Evolutionary conservation across 2,329 filamentous ascomycete species (phyloP).

Genomic region (Aureobasidium sp.): DNA sequence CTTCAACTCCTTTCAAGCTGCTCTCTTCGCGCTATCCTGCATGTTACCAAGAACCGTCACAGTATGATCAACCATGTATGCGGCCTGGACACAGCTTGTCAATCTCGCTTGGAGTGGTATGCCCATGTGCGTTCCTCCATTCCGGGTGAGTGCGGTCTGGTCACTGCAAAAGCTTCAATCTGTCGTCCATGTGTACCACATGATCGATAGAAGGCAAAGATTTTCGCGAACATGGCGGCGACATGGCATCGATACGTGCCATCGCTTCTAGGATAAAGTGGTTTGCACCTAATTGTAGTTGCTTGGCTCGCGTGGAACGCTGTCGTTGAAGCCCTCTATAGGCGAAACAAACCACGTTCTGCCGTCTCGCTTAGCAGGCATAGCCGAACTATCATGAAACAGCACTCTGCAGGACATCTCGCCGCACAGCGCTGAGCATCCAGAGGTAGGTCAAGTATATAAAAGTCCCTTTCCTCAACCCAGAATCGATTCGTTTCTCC

Average conservation of each 20-base stretch:
- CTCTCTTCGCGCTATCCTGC: constrained; percentile 6
- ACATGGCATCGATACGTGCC: not conserved
- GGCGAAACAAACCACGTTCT: constrained; percentile 1
- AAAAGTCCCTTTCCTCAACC: not conserved
- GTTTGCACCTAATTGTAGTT: no score
- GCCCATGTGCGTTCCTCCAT: not conserved
- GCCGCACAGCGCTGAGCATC: not conserved
- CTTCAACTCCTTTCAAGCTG: not conserved
- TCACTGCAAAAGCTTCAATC: not conserved
- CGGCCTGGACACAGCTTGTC: not conserved
- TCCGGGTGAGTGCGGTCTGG: not conserved
- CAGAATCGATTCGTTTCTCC: not conserved
- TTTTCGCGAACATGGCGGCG: not conserved
- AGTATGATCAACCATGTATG: constrained; percentile 1
- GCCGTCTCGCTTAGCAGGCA: constrained; percentile 12
- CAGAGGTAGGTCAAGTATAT: constrained; percentile 8
- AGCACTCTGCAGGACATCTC: not conserved
- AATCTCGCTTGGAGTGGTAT: not conserved
- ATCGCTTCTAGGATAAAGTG: not conserved
- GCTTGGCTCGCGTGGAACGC: not conserved
- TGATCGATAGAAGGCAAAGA: not conserved
- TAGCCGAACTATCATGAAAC: constrained; percentile 13
- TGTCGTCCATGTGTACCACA: not conserved
- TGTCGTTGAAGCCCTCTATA: not conserved
- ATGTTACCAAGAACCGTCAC: not conserved